Conservation (phyloP, 305 asterid genomes). For the Fraxinus latifolia region DNA sequence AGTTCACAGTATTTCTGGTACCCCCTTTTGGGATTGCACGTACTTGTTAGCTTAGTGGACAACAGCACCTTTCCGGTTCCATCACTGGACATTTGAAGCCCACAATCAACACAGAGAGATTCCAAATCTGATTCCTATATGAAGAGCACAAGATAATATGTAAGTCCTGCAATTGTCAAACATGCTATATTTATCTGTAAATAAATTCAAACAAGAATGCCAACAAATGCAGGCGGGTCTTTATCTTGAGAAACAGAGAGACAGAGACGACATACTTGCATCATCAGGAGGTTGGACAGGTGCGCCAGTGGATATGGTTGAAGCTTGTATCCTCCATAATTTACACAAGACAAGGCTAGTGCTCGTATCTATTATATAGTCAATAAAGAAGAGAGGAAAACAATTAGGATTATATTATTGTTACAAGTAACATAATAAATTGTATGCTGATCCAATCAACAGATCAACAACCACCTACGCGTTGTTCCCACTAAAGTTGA, state of each 20-base stretch:
- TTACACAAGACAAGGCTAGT: slow-evolving; percentile 63
- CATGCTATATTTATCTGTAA: slow-evolving; percentile 10
- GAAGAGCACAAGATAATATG: slow-evolving; percentile 19
- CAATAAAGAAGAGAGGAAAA: slow-evolving; percentile 25
- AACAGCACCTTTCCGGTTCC: slow-evolving; percentile 51
- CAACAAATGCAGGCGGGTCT: background rate
- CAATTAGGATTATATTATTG: background rate
- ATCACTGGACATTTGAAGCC: slow-evolving; percentile 49
- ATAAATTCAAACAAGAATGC: slow-evolving; percentile 12
- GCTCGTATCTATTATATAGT: slow-evolving; percentile 54
- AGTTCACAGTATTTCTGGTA: slow-evolving; percentile 51
- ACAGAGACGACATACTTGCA: slow-evolving; percentile 46
- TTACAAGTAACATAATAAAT: slow-evolving; percentile 5
- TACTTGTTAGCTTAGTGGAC: slow-evolving; percentile 56
- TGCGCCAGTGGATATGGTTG: slow-evolving; percentile 70
- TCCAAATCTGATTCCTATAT: slow-evolving; percentile 73
- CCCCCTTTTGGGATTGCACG: slow-evolving; percentile 43
- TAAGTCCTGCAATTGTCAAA: slow-evolving; percentile 10
- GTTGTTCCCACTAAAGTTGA: background rate
- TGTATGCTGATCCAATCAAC: slow-evolving; percentile 8
- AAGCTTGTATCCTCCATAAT: slow-evolving; percentile 81
- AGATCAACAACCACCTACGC: background rate
- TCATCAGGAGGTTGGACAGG: slow-evolving; percentile 69
- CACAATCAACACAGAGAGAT: slow-evolving; percentile 70
- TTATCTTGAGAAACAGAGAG: slow-evolving; percentile 10